Evolutionary conservation across 805 yeast genomes (phyloP).

Genomic region (Wickerhamomyces kurtzmanii): DNA sequence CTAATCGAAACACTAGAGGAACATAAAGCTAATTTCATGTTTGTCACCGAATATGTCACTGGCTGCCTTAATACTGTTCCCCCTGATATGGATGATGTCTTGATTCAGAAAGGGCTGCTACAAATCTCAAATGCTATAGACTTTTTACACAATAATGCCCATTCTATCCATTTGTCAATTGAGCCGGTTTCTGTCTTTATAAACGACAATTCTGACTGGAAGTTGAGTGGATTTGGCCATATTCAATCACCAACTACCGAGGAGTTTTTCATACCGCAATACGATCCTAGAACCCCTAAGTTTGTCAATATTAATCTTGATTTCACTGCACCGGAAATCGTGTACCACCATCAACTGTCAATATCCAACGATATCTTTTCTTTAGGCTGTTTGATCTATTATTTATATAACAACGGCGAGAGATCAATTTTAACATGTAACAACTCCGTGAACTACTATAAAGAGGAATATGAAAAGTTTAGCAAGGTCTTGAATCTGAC

Average conservation of each 20-base stretch:
- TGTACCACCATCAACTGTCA: conserved; percentile 53
- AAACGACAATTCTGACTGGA: conserved; percentile 90
- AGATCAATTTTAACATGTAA: conserved; percentile 37
- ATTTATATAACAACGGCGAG: conserved; percentile 48
- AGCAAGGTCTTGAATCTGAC: conserved; percentile 32
- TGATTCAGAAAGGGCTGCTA: conserved; percentile 73
- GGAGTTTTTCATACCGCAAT: conserved; percentile 59
- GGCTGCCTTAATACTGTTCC: conserved; percentile 38
- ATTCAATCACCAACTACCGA: conserved; percentile 40
- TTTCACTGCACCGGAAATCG: conserved; percentile 78
- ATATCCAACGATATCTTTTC: conserved; percentile 78
- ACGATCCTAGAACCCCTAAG: conserved; percentile 65
- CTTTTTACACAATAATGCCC: conserved; percentile 72
- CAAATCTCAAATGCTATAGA: conserved; percentile 72
- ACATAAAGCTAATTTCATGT: conserved; percentile 62
- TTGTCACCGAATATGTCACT: conserved; percentile 76
- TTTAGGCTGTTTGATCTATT: conserved; percentile 66
- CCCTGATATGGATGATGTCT: conserved; percentile 52
- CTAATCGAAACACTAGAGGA: conserved; percentile 87
- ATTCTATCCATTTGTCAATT: conserved; percentile 66
- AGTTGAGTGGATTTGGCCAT: conserved; percentile 65
- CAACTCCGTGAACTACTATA: conserved; percentile 50
- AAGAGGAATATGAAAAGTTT: conserved; percentile 41
- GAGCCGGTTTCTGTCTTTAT: conserved; percentile 72
- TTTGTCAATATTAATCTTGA: conserved; percentile 64